Percentiles rank a stretch among this genome's conserved stretches.
These are phyloP conservation scores for Gossypium longicalyx DNA, from an alignment of 345 rosid species.

Conservation along the genomic window DNA sequence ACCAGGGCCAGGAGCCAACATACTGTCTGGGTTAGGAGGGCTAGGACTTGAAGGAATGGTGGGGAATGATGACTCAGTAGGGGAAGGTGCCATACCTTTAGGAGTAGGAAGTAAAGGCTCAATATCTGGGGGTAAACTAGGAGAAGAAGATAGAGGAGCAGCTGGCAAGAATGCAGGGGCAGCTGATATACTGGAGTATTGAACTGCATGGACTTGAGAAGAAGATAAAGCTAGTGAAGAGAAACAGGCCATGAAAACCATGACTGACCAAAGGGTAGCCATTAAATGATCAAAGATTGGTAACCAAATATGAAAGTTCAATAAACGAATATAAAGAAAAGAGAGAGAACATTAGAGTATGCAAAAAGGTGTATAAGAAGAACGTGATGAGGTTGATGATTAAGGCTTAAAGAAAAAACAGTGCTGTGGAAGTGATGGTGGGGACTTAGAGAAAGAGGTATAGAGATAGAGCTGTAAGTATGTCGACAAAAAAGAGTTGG, in stretches of 20 bases:
- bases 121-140: slow-evolving; percentile 45
- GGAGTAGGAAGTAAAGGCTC: slow-evolving; percentile 51
- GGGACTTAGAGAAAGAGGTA: not conserved
- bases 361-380: not conserved
- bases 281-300: slow-evolving; percentile 18
- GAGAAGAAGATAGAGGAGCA: slow-evolving; percentile 33
- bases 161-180: slow-evolving; percentile 47
- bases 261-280: slow-evolving; percentile 41
- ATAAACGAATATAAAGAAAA: not conserved
- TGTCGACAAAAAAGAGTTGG: not conserved
- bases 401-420: not conserved
- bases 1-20: slow-evolving; percentile 37
- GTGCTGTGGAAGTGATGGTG: not conserved
- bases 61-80: slow-evolving; percentile 51
- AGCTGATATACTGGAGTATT: slow-evolving; percentile 41
- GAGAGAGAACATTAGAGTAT: not conserved
- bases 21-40: slow-evolving; percentile 72
- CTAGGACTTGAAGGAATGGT: slow-evolving; percentile 77
- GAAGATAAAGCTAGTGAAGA: slow-evolving; percentile 17
- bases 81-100: slow-evolving; percentile 30
- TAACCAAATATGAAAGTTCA: not conserved
- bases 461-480: not conserved
- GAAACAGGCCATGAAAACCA: slow-evolving; percentile 21
- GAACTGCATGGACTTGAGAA: slow-evolving; percentile 8
- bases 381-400: not conserved